Percentiles rank a stretch among this genome's conserved stretches.
phyloP scores from a whole-genome alignment of 257 asterid genomes.

The Jacaranda mimosifolia region DNA sequence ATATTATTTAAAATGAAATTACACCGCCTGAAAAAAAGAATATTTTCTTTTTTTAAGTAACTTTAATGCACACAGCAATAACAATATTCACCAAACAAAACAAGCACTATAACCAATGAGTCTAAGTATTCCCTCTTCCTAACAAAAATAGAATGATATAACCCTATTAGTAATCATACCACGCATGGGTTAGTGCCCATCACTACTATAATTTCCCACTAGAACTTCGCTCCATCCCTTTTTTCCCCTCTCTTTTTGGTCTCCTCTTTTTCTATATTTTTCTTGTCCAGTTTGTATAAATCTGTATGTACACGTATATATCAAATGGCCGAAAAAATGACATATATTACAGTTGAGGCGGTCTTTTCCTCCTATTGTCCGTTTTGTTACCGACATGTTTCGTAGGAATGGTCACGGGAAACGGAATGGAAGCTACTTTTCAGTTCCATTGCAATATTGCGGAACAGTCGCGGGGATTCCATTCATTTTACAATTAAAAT shows the following conservation, averaged over 20 bases:
- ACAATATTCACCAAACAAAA: not conserved
- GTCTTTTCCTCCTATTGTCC: slow-evolving; percentile 32
- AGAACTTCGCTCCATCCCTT: not conserved
- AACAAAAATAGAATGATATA: not conserved
- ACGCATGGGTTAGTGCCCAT: not conserved
- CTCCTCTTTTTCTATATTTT: not conserved
- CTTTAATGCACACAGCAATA: too few relatives aligned
- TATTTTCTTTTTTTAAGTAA: too few relatives aligned
- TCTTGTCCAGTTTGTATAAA: not conserved
- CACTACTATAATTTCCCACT: not conserved
- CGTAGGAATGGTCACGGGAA: too few relatives aligned
- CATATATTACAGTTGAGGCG: slow-evolving; percentile 6
- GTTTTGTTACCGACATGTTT: slow-evolving; percentile 32
- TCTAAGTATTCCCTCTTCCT: not conserved
- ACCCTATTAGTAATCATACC: not conserved
- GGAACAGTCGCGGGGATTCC: too few relatives aligned
- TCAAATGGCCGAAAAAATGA: not conserved
- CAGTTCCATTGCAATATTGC: too few relatives aligned
- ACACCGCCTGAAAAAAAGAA: too few relatives aligned
- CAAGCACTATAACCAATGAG: not conserved
- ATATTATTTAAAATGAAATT: too few relatives aligned
- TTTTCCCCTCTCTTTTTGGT: not conserved
- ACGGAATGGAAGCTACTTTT: too few relatives aligned
- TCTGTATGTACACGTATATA: too few relatives aligned
- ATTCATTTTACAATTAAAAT: too few relatives aligned